A percentile compares a stretch with the other conserved stretches of the same genome.
phyloP scores from a whole-genome alignment of 495 filamentous ascomycete species.

The Neurospora tetrasperma region DNA sequence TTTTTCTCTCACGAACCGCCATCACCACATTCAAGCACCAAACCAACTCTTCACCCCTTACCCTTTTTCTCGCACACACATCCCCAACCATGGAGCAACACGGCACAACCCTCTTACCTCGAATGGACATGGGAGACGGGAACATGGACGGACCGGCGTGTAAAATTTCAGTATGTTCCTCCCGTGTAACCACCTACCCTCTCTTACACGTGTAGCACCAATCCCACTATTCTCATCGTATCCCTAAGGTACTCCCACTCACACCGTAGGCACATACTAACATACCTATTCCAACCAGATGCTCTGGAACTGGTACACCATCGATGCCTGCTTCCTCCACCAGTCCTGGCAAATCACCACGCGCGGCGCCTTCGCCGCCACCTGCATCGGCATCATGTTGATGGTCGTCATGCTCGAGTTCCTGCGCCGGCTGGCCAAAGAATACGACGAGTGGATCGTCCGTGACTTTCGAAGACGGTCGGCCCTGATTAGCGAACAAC shows the following conservation, averaged over 20 bases:
- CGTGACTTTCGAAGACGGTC: slow-evolving; percentile 26
- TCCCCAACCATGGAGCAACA: background rate
- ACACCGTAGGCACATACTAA: background rate
- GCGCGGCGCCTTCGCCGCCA: slow-evolving; percentile 41
- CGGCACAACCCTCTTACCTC: background rate
- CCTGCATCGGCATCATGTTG: slow-evolving; percentile 48
- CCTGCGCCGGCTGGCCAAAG: slow-evolving; percentile 40
- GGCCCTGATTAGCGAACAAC: slow-evolving; percentile 2
- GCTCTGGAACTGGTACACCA: slow-evolving; percentile 50
- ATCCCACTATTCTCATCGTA: background rate
- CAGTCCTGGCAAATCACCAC: slow-evolving; percentile 37
- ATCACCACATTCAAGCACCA: background rate
- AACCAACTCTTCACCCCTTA: background rate
- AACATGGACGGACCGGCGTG: slow-evolving; percentile 8
- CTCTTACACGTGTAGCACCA: background rate
- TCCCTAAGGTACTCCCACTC: background rate
- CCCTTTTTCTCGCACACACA: background rate
- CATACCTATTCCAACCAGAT: slow-evolving; percentile 26
- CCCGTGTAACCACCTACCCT: background rate
- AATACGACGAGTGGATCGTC: slow-evolving; percentile 42
- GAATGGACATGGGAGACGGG: slow-evolving; percentile 10
- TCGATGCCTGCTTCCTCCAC: slow-evolving; percentile 42
- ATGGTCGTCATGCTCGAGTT: slow-evolving; percentile 44
- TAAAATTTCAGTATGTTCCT: slow-evolving; percentile 13
- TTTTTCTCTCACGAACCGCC: no score